Base-by-base conservation (phyloP, 2,329 filamentous ascomycete genomes). In the Aureobasidium zeae region DNA sequence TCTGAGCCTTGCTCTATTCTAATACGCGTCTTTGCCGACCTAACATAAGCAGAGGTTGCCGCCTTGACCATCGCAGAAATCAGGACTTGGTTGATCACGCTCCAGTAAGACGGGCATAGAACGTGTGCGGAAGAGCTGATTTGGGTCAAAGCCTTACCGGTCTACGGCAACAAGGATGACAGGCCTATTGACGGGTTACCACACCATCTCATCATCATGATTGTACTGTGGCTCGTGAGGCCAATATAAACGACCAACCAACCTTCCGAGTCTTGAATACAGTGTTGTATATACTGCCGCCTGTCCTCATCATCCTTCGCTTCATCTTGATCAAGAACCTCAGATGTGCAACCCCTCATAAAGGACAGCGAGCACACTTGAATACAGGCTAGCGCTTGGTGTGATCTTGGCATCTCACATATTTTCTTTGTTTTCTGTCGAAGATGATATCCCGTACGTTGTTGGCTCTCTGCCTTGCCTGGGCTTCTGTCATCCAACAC, bases 281-380 rank as follows among this genome's bases (percentile, higher is more conserved):
- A 12, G 26, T 28, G 39, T 28, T 33, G 30, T 43, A 43, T 43
- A 43, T 26, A 43, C 39, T 34, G 21, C 19, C 12, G 22, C 12
- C n/a, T 43, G 17, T 20, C 30, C 39, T 25, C 39, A 12, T 24
- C 24, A 20, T 21, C 26, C 10, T 34, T 21, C 29, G 6, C 11
- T 21, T 29, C 11, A 21, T 16, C 16, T 17, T 28, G 12, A 13
- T 20, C 9, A 28, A 21, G 5, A 19, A 20, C 16, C 12, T 20
- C 30, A 43, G 38, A 26, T 42, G 38, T 42, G 21, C 38, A 33
- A 42, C 38, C 29, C 26, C 17, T 33, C 10, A 42, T 25, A 42
- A 26, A 20, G 13, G 19, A 13, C 38, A 20, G 11, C 28, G 38
- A 33, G 13, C 38, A 42, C 15, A 4, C 11, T 13, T 42, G 9